A percentile compares a stretch with the other conserved stretches of the same genome.
These are phyloP conservation scores for Seiridium unicorne DNA, from an alignment of 2,329 filamentous ascomycete genomes.

Conservation along the genomic window DNA sequence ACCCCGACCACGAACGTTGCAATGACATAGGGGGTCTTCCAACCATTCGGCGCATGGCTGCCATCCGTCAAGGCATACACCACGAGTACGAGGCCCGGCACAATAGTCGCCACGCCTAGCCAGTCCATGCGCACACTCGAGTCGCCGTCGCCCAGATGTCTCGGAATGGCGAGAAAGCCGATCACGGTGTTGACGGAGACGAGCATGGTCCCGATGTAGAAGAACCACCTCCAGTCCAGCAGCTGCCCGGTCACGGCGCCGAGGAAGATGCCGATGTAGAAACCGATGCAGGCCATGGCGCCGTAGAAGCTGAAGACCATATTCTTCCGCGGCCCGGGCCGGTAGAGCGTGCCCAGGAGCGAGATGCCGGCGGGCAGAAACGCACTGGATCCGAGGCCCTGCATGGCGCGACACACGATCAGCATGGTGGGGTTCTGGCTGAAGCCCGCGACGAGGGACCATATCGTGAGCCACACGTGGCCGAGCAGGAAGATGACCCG, in stretches of 20 bases:
- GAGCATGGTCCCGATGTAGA: slow-evolving; percentile 58
- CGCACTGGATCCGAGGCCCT: slow-evolving; percentile 71
- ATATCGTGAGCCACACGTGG: slow-evolving; percentile 63
- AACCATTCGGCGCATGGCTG: slow-evolving; percentile 65
- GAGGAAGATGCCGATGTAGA: slow-evolving; percentile 63
- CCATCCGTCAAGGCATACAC: slow-evolving; percentile 76
- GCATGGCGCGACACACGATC: slow-evolving; percentile 70
- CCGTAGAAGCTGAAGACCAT: slow-evolving; percentile 59
- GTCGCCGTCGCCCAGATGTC: slow-evolving; percentile 20
- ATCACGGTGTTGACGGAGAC: slow-evolving; percentile 20
- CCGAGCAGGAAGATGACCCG: slow-evolving; percentile 59
- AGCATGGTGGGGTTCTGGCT: slow-evolving; percentile 67
- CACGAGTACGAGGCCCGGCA: slow-evolving; percentile 65
- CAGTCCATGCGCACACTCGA: slow-evolving; percentile 65
- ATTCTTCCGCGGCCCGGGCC: slow-evolving; percentile 69
- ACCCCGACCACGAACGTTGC: slow-evolving; percentile 63
- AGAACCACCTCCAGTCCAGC: slow-evolving; percentile 64
- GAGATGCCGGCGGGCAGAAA: slow-evolving; percentile 69
- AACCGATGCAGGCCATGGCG: slow-evolving; percentile 51
- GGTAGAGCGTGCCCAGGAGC: slow-evolving; percentile 62
- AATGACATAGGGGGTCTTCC: slow-evolving; percentile 72
- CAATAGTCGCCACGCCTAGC: slow-evolving; percentile 58
- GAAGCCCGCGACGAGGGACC: slow-evolving; percentile 70
- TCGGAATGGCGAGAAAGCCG: slow-evolving; percentile 26
- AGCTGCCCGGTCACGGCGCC: slow-evolving; percentile 61